These are phyloP conservation scores for Saturnispora halmiae DNA, from an alignment of 805 yeast species.

Conservation along the genomic window DNA sequence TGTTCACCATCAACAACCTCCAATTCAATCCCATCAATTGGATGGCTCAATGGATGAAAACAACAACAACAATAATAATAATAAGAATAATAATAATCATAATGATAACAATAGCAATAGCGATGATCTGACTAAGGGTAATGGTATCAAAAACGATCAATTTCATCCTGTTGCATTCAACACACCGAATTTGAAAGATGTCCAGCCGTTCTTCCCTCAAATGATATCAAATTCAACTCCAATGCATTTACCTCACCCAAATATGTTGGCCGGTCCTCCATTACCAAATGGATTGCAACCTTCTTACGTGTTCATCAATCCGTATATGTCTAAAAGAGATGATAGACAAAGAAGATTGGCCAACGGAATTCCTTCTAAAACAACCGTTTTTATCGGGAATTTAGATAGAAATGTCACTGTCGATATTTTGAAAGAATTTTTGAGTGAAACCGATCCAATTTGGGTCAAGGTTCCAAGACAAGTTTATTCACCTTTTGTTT, in stretches of 20 bases:
- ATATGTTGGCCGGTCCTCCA: background rate
- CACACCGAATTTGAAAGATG: constrained; percentile 2
- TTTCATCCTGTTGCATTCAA: background rate
- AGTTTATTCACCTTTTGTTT: constrained; percentile 35
- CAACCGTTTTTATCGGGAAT: constrained; percentile 55
- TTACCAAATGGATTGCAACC: background rate
- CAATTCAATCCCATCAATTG: too few species aligned
- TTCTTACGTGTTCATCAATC: constrained; percentile 10
- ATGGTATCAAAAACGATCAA: too few species aligned
- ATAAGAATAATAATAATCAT: background rate
- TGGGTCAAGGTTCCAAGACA: constrained; percentile 54
- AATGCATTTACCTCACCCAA: background rate
- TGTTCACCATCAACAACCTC: background rate
- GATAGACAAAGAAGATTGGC: constrained; percentile 28
- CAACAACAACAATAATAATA: background rate
- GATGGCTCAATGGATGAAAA: background rate
- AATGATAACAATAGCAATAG: background rate
- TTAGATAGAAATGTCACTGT: constrained; percentile 43
- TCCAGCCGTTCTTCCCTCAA: constrained; percentile 1
- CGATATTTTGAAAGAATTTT: constrained; percentile 37
- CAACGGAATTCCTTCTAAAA: constrained; percentile 46
- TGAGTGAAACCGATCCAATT: constrained; percentile 41
- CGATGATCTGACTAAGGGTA: background rate
- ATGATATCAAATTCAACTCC: background rate
- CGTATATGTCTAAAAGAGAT: constrained; percentile 16